phyloP scores from a whole-genome alignment of 176 grass and related monocot genomes.

The Luzula sylvatica region DNA sequence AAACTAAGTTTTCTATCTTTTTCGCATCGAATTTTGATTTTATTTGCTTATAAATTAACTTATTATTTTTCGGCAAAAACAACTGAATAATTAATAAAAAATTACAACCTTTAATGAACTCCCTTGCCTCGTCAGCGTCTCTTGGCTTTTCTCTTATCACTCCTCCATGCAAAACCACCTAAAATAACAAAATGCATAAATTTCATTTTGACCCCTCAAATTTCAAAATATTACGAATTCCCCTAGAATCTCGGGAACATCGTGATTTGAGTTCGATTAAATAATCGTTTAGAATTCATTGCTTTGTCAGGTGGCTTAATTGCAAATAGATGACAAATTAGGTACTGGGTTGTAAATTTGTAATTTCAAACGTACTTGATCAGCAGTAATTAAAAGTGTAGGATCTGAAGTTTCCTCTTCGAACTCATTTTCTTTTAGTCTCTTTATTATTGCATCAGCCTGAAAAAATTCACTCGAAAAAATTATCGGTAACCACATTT shows the following conservation, averaged over 20 bases:
- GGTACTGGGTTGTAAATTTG: background rate
- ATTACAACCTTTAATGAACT: slow-evolving; percentile 76
- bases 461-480: slow-evolving; percentile 13
- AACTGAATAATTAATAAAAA: background rate
- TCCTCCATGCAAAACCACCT: slow-evolving; percentile 94
- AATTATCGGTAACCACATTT: background rate
- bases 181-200: slow-evolving; percentile 16
- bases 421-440: slow-evolving; percentile 47
- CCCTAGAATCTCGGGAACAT: background rate
- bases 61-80: no score
- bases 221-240: background rate
- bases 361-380: slow-evolving; percentile 38
- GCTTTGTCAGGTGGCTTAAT: background rate
- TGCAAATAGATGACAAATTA: slow-evolving; percentile 5
- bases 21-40: no score
- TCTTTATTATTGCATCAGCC: slow-evolving; percentile 75
- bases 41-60: no score
- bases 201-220: no score
- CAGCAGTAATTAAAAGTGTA: slow-evolving; percentile 66
- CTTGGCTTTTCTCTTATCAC: slow-evolving; percentile 94
- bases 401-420: slow-evolving; percentile 42
- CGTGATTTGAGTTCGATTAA: background rate
- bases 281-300: background rate
- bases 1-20: no score
- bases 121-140: slow-evolving; percentile 58